Base-by-base conservation (phyloP, 192 early-diverging fungal species). In the Coemansia sp. region DNA sequence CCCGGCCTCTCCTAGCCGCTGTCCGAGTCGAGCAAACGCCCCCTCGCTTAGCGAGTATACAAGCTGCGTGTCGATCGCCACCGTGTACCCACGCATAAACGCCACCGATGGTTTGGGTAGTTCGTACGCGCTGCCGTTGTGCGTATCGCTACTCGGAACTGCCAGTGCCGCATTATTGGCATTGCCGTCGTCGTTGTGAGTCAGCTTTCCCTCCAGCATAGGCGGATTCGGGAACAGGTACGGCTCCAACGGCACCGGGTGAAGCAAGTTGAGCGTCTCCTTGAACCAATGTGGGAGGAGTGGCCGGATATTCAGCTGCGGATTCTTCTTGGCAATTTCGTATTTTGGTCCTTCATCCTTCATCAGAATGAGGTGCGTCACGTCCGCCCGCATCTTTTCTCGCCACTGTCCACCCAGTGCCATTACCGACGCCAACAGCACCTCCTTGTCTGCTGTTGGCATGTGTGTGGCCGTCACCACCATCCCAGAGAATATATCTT, bases 271-370 rank as follows among this genome's bases (percentile, higher is more conserved):
- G 29, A 90, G 73, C 62, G 87, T 88, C 44, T 86, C 85, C 44
- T 91, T 85, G 70, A 94, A 89, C 86, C 89, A 94, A 57, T 92
- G 89, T 41, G 91, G 91, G 31, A 94, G 70, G 60, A 94, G 79
- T 14, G 88, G 51, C 55, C 73, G 85, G 39, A 90, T 84, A n/a
- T 77, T 82, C 32, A 81, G 64, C 63, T 86, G 81, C 17, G 75
- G 77, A 51, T 81, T 68, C 38, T 66, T 46, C 60, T 76, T 82
- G 0, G 69, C 77, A 58, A 73, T 76, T 17, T 80, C 79, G 55
- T 86, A 87, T 55, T 85, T 87, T 21, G 55, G 53, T 14, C 81
- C 81, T 10, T 61, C 61, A 15, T 71, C 73, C 38, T 69, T 68
- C 66, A 83, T 64, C 38, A 78, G 6, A 11, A 83, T 36, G 19